Evolutionary conservation across 192 early-diverging fungal species (phyloP), one percentile per base, ranked within the genome.

Genomic region (Haplosporangium gracile): DNA sequence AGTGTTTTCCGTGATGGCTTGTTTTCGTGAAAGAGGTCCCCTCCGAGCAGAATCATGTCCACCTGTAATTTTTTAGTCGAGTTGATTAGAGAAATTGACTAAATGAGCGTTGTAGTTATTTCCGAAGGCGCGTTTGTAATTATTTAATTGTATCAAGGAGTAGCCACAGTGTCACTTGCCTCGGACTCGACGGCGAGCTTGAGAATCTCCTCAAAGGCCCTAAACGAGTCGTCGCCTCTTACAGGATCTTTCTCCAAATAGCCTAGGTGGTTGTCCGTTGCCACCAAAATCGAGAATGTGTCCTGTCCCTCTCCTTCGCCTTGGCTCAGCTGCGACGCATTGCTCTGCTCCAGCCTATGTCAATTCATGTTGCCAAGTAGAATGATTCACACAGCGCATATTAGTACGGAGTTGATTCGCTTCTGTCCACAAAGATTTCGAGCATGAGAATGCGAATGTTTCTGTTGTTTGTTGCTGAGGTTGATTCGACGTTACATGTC

Each of bases 11-110:
- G 91, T 43, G 97, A 96, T 10, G 98, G 98, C 77, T 94, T 94
- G 90, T 97, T 98, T 75, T 98, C 97, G 88, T 99, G 97, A 89
- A 98, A 99, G 29, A 99, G 92, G 88, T 99, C 98, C 29, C 98
- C 98, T 34, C 97, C 97, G 7, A 99, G 90, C 29, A 99, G 89
- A 9, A 99, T 91, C 90, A 98, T 95, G 89, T 99, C 98, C 8
- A 96, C 98, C 81, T 93, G 24, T 16, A 24, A 53, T n/a, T 3
- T 13, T 65, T 34, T 15, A 32, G 8, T 9, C 47, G 34, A 18
- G 20, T 0, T 38, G 39, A 71, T 42, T 47, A 7, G 55, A 26
- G 40, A 39, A 16, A 26, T 20, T 39, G 22, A 69, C 34, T 45
- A 6, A 60, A 3, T n/a, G 43, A 34, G 20, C n/a, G 5, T 53